A percentile compares a stretch with the other conserved stretches of the same genome.
Conservation (phyloP, 139 green algal species). For the Tetraselmis striata region DNA sequence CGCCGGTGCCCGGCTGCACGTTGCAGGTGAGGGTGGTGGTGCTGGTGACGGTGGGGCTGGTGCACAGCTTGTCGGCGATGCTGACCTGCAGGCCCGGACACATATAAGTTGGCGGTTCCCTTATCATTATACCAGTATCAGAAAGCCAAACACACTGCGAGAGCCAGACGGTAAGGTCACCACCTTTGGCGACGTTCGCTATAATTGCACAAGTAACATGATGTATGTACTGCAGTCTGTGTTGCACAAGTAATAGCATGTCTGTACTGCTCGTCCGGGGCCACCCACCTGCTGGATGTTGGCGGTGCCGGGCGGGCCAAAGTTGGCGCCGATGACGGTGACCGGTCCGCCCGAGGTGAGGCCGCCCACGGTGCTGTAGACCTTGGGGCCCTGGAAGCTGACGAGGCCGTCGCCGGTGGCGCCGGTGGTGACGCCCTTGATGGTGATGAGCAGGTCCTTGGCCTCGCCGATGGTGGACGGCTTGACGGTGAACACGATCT, state of each 20-base stretch:
- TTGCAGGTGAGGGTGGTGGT: conserved; percentile 6
- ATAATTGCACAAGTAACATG: too few relatives aligned
- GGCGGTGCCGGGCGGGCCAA: neutral
- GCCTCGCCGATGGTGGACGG: neutral
- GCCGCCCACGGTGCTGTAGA: neutral
- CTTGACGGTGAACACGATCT: conserved; percentile 13
- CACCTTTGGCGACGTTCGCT: too few relatives aligned
- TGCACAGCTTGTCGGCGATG: conserved; percentile 4
- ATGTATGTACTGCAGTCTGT: too few relatives aligned
- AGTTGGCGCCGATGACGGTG: conserved; percentile 9
- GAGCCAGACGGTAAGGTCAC: too few relatives aligned
- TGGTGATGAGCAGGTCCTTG: conserved; percentile 12
- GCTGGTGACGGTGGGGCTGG: conserved; percentile 1
- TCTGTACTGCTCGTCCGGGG: too few relatives aligned
- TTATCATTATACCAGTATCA: too few relatives aligned
- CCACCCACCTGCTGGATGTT: neutral
- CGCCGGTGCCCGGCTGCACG: neutral
- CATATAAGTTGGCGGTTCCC: too few relatives aligned
- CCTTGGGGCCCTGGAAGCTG: conserved; percentile 4
- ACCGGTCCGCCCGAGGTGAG: conserved; percentile 12
- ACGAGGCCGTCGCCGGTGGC: conserved; percentile 12
- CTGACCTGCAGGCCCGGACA: too few relatives aligned
- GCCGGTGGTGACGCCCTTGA: conserved; percentile 5
- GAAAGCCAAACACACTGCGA: too few relatives aligned
- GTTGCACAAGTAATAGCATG: too few relatives aligned